These are phyloP conservation scores for Amoebophrya sp. DNA, from an alignment of 169 alveolate species.

Conservation along the genomic window DNA sequence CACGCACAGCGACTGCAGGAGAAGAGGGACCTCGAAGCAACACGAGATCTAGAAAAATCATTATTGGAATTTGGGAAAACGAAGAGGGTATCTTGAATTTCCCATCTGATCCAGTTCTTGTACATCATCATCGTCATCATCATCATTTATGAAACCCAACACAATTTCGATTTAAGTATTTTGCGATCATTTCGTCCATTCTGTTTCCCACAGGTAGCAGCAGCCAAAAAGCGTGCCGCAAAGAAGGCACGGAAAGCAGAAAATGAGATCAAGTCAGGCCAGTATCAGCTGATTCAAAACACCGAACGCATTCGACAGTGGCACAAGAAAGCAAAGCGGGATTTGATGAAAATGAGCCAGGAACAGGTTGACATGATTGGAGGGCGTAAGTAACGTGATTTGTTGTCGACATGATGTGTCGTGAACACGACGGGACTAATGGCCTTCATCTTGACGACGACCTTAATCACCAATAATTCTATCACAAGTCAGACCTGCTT, in stretches of 20 bases:
- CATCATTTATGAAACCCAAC: too few relatives aligned
- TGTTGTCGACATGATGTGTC: background rate
- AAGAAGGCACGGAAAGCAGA: conserved; percentile 4
- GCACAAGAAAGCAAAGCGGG: background rate
- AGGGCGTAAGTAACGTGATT: background rate
- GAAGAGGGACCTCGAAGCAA: background rate
- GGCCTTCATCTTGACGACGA: too few relatives aligned
- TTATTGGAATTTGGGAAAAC: background rate
- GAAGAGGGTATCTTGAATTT: background rate
- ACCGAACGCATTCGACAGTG: background rate
- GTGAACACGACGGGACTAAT: background rate
- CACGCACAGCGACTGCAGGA: background rate
- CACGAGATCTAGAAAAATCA: background rate
- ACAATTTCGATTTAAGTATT: too few relatives aligned
- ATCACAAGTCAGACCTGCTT: too few relatives aligned
- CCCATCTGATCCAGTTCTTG: too few relatives aligned
- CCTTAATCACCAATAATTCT: too few relatives aligned
- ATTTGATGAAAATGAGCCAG: background rate
- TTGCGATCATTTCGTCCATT: too few relatives aligned
- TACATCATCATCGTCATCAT: too few relatives aligned
- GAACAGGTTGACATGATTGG: background rate
- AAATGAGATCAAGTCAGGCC: background rate
- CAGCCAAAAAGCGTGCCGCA: background rate
- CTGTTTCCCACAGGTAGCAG: conserved; percentile 7
- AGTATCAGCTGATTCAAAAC: background rate